Conservation (phyloP, 106 monocot genomes). For the Apostasia ramifera region DNA sequence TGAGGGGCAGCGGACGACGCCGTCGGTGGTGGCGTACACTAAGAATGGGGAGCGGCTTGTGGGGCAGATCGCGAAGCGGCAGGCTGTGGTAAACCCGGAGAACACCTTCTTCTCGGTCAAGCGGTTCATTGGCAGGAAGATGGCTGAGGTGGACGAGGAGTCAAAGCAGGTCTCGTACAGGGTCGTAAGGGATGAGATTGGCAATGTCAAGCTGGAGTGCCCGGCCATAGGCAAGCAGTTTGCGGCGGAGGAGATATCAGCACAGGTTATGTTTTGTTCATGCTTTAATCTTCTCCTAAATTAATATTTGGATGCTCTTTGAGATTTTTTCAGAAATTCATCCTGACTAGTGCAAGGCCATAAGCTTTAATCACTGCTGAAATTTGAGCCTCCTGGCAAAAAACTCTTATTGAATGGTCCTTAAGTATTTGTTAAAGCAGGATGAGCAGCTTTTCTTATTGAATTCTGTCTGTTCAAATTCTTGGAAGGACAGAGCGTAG, state of each 20-base stretch:
- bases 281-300: too few relatives aligned
- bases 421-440: too few relatives aligned
- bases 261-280: constrained; percentile 34
- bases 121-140: constrained; percentile 77
- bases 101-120: constrained; percentile 77
- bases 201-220: constrained; percentile 73
- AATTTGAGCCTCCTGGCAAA: too few relatives aligned
- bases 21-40: constrained; percentile 69
- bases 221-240: constrained; percentile 74
- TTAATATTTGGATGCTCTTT: too few relatives aligned
- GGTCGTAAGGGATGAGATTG: constrained; percentile 59
- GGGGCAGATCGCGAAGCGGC: constrained; percentile 76
- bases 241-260: constrained; percentile 78
- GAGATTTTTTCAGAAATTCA: too few relatives aligned
- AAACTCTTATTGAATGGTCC: too few relatives aligned
- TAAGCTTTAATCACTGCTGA: too few relatives aligned
- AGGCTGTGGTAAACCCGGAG: constrained; percentile 78
- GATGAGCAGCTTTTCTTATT: too few relatives aligned
- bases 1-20: constrained; percentile 77
- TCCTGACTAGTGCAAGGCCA: too few relatives aligned
- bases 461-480: too few relatives aligned
- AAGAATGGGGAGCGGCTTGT: constrained; percentile 67
- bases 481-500: too few relatives aligned
- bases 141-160: constrained; percentile 62
- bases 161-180: constrained; percentile 67